A percentile compares a stretch with the other conserved stretches of the same genome.
Conservation (phyloP, 768 basidiomycete species). For the Lentinula lateritia region DNA sequence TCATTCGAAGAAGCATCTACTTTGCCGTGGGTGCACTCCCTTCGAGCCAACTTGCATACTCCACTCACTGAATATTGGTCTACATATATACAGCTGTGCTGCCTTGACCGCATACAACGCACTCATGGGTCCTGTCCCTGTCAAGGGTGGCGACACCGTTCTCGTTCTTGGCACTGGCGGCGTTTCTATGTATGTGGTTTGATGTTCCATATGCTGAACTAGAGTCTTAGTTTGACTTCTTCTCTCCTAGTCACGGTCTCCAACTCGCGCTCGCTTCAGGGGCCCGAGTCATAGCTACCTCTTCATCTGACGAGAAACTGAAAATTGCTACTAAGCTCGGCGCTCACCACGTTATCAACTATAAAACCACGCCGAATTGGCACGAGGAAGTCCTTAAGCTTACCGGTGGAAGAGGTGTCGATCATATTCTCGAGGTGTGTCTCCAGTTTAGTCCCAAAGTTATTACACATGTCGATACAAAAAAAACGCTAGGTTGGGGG, state of each 20-base stretch:
- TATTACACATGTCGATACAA: background rate
- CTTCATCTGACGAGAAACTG: constrained; percentile 62
- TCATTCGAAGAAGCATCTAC: constrained; percentile 62
- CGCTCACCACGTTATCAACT: constrained; percentile 54
- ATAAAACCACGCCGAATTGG: constrained; percentile 53
- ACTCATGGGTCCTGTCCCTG: constrained; percentile 40
- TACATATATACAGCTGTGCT: constrained; percentile 40
- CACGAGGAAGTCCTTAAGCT: constrained; percentile 39
- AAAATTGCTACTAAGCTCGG: constrained; percentile 46
- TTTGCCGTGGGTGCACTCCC: constrained; percentile 37
- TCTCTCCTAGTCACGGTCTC: constrained; percentile 38
- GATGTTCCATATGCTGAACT: background rate
- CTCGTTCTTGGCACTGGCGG: constrained; percentile 53
- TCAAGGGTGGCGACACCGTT: constrained; percentile 56
- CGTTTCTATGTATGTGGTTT: constrained; percentile 39
- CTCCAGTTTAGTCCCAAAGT: no score
- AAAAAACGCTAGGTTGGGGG: constrained; percentile 45
- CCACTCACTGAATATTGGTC: background rate
- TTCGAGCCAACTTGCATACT: background rate
- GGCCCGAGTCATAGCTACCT: constrained; percentile 61
- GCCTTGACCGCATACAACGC: constrained; percentile 63
- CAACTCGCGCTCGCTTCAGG: constrained; percentile 61
- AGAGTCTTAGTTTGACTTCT: constrained; percentile 9
- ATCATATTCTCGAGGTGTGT: constrained; percentile 31
- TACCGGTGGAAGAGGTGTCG: constrained; percentile 32